Evolutionary conservation across 805 yeast species (phyloP), one percentile per base, ranked within the genome.

Genomic region (Ogataea wickerhamii): DNA sequence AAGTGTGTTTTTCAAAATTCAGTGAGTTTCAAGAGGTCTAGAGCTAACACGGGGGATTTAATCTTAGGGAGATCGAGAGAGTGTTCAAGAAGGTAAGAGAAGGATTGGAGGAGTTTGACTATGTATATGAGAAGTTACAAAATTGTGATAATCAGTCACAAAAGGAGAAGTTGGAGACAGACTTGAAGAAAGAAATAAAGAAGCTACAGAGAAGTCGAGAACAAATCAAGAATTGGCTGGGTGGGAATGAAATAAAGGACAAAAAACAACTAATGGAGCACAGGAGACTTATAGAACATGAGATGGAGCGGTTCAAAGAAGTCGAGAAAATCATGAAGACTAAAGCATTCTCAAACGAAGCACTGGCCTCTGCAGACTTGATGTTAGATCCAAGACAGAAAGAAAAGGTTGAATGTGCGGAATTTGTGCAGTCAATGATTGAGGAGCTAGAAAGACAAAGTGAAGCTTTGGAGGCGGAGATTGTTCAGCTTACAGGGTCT

Each of bases 221-320:
- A 62, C 98, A 88, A 66, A 86, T 91, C 53, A 91, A 91, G 66
- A 84, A 85, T 40, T 91, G 98, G 98, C 66, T 88, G 58, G 78
- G 91, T 29, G 89, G 91, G 49, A 85, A 82, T 51, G 95, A 89
- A 46, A 88, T 89, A 32, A 88, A 94, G 60, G 95, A 91, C 53
- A 93, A 87, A 58, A 85, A 83, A 53, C 74, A 80, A 12, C 67
- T 87, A 47, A 70, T 82, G 40, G 97, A 91, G 53, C 84, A 88
- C 55, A 70, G 93, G 45, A 68, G 73, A 51, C 56, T 77, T 36
- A 84, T 84, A 48, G 82, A 77, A 53, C 67, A 68, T 47, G 93
- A 93, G 44, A 91, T 91, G 98, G 98, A 91, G 63, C 76, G 88
- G 52, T 93, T 91, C 66, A 93, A 93, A 60, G 91, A 87, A 39